Evolutionary conservation across 345 rosid genomes (phyloP), one percentile per base, ranked within the genome.

Genomic region (Psidium friedrichsthalianum): DNA sequence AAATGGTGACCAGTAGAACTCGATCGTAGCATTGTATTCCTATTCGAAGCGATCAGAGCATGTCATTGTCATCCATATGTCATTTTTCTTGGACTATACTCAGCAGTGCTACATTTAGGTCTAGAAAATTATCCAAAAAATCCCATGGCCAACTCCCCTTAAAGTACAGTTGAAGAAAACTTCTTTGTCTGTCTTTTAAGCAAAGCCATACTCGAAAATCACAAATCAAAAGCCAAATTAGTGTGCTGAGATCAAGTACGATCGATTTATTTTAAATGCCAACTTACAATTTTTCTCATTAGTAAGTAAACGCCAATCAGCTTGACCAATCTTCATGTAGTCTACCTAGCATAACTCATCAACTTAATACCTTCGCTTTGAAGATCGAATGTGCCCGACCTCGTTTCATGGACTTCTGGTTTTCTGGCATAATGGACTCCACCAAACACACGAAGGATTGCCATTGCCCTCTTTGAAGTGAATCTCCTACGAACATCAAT

Each of bases 1-100:
- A 90, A 87, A 97, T 51, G 99, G 99, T 15, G 99, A 98, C 99
- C 99, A 97, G 15, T 92, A 95, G 85, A 97, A 97, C 86, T 97
- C 99, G 29, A 97, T 93, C 0, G 91, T 91, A 13, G 97, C 94
- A 85, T 96, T 94, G 58, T 96, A 96, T 29, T 94, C 95, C 99
- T 97, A 85, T 1, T 9, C 42, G 44, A n/a, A 85, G 74, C 21
- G 61, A 76, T 36, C 36, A 25, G 44, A 69, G 78, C 11, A 84
- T 21, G n/a, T 2, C 51, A 24, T 32, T 42, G 80, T 69, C 80
- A 69, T 69, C 80, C 47, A 36, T 25, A 3, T n/a, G 25, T 25
- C 29, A 49, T 51, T 24, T 24, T 16, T 81, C 52, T 81, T 44
- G 74, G 16, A 59, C 29, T 27, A 27, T 27, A 27, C 36, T 64